Base-by-base conservation (phyloP, 306 rosid genomes). In the Cotoneaster glaucophyllus region DNA sequence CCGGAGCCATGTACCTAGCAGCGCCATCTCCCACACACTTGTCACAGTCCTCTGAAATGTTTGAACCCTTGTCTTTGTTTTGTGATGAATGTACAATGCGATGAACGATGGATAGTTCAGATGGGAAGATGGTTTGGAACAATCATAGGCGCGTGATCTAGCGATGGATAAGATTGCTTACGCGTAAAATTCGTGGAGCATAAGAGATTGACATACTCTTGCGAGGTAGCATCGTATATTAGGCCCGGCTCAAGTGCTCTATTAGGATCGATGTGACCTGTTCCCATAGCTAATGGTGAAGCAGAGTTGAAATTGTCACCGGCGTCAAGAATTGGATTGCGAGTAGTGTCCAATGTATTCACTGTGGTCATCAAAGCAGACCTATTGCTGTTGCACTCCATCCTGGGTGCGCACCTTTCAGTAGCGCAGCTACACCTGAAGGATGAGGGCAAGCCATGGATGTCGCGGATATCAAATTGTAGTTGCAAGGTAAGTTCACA, bases 401-500 rank as follows among this genome's bases (percentile, higher is more conserved):
- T 26, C 84, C 82, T 0, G 87, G 87, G 29, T 83, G 84, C 61
- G 81, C 81, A 2, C 73, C 79, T 69, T 86, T 88, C 2, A 86
- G 17, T 3, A 84, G 76, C 3, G 89, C 89, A 7, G 70, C 89
- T 2, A 87, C 74, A 1, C 90, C 91, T 4, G 90, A 80, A 3
- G 54, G 86, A 70, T 89, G 91, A 43, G 94, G 88, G 39, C 88
- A 84, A 1, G 94, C 73, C 85, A 87, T 85, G 34, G 95, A 90
- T 14, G 95, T 87, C 13, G 92, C 90, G 1, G 91, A 81, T 2
- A 85, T n/a, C 1, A 87, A 2, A 39, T 64, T 82, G 78, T 78
- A 90, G 19, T 50, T 70, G 44, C 74, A 84, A 0, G 83, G 19
- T 7, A 86, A 11, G 19, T 32, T 4, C 50, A 86, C 80, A 13